Base-by-base conservation (phyloP, 1,284 basidiomycete species). In the Phlebopus sp. region DNA sequence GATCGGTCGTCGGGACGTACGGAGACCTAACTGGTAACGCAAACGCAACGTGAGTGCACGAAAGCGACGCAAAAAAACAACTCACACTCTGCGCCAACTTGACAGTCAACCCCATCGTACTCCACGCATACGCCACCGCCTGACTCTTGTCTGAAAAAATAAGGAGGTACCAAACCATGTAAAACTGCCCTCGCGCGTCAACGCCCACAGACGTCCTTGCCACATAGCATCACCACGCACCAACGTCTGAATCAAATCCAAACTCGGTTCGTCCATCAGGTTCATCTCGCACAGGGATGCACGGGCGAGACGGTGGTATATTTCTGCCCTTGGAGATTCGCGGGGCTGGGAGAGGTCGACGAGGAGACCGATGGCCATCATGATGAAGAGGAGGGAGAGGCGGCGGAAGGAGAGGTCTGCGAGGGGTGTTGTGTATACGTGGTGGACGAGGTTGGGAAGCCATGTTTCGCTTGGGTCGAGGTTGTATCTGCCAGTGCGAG, bases 161-260 rank as follows among this genome's bases (percentile, higher is more conserved):
- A 21, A 84, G 70, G 44, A 85, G 76, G 58, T 82, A 85, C 77
- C 81, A 84, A 37, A 82, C 75, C 81, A 85, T 85, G 62, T 82
- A 83, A 58, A 85, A 84, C 79, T 84, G 46, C 21, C n/a, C n/a
- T n/a, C n/a, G n/a, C n/a, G n/a, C n/a, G n/a, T n/a, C n/a, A n/a
- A n/a, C n/a, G n/a, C n/a, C n/a, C n/a, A n/a, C n/a, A n/a, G n/a
- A n/a, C n/a, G n/a, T n/a, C n/a, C n/a, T n/a, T n/a, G n/a, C n/a
- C n/a, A n/a, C n/a, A n/a, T n/a, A n/a, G n/a, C n/a, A n/a, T n/a
- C n/a, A n/a, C n/a, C n/a, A 69, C 76, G 53, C 62, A 85, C 83
- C 60, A 86, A 64, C 4, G 81, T 74, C 58, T 84, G 80, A 36
- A 85, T 72, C 37, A 79, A 76, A 57, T 84, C 81, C 42, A 84